These are phyloP conservation scores for Penicillium cinerascens DNA, from an alignment of 495 filamentous ascomycete genomes.

Conservation along the genomic window DNA sequence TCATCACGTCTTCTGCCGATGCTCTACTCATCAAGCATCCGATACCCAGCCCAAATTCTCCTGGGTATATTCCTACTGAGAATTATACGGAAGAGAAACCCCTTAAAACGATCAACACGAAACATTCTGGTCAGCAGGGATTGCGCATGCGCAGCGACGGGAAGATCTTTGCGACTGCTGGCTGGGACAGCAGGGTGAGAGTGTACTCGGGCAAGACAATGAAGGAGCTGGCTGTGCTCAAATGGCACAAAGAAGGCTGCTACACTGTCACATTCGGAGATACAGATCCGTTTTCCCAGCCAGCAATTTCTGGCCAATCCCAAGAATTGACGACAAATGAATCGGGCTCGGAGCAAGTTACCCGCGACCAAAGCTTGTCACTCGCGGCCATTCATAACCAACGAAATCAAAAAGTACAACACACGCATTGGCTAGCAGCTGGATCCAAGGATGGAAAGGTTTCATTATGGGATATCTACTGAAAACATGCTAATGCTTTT, in stretches of 20 bases:
- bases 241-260: slow-evolving; percentile 90
- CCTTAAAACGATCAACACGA: slow-evolving; percentile 64
- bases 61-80: slow-evolving; percentile 7
- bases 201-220: slow-evolving; percentile 80
- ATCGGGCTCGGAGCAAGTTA: not conserved
- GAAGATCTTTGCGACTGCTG: slow-evolving; percentile 83
- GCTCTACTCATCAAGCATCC: slow-evolving; percentile 61
- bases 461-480: slow-evolving; percentile 95
- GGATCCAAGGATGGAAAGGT: slow-evolving; percentile 96
- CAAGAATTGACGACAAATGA: not conserved
- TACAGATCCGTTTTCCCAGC: slow-evolving; percentile 17
- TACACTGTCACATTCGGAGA: slow-evolving; percentile 80
- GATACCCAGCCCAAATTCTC: slow-evolving; percentile 32
- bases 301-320: not conserved
- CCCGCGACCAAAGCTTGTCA: slow-evolving; percentile 14
- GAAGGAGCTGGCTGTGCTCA: slow-evolving; percentile 88
- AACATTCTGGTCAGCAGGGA: slow-evolving; percentile 85
- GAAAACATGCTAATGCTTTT: slow-evolving; percentile 36
- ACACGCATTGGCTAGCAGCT: slow-evolving; percentile 82
- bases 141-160: slow-evolving; percentile 75
- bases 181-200: slow-evolving; percentile 80
- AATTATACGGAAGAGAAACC: slow-evolving; percentile 36
- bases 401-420: slow-evolving; percentile 60
- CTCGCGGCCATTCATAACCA: slow-evolving; percentile 55
- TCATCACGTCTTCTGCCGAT: slow-evolving; percentile 84